phyloP scores from a whole-genome alignment of 2,329 filamentous ascomycete species.

The Talaromyces sp. region DNA sequence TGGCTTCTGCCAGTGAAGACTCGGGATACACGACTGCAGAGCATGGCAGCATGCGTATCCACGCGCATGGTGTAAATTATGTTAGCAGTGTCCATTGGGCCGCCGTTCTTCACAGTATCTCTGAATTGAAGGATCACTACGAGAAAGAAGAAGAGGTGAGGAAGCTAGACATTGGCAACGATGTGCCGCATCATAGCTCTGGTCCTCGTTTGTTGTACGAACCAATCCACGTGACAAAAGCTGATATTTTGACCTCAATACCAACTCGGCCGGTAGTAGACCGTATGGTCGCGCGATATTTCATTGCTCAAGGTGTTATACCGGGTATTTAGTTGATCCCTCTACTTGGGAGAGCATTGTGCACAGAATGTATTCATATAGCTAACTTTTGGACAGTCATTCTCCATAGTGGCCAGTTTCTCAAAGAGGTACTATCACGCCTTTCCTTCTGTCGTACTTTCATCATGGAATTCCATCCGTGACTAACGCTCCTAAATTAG shows the following conservation, averaged over 20 bases:
- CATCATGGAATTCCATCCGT: neutral
- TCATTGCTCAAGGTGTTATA: constrained; percentile 1
- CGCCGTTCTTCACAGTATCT: constrained; percentile 12
- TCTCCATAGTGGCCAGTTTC: neutral
- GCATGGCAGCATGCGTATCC: neutral
- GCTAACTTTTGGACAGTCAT: neutral
- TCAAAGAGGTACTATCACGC: neutral
- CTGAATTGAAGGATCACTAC: constrained; percentile 4
- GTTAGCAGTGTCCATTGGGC: constrained; percentile 6
- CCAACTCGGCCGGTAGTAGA: constrained; percentile 14
- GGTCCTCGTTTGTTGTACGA: constrained; percentile 10
- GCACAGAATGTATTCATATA: too few species aligned
- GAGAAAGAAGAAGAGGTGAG: neutral
- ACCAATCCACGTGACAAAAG: constrained; percentile 6
- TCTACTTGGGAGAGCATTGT: too few species aligned
- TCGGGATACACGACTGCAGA: too few species aligned
- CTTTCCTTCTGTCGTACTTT: neutral
- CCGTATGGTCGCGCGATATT: constrained; percentile 17
- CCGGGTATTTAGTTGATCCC: neutral
- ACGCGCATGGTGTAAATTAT: neutral
- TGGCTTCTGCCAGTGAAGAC: too few species aligned
- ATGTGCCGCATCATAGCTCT: neutral
- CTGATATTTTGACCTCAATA: constrained; percentile 1
- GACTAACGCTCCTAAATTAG: too few species aligned
- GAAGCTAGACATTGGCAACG: neutral